These are phyloP conservation scores for Clohesyomyces aquaticus DNA, from an alignment of 495 filamentous ascomycete species.

Conservation along the genomic window DNA sequence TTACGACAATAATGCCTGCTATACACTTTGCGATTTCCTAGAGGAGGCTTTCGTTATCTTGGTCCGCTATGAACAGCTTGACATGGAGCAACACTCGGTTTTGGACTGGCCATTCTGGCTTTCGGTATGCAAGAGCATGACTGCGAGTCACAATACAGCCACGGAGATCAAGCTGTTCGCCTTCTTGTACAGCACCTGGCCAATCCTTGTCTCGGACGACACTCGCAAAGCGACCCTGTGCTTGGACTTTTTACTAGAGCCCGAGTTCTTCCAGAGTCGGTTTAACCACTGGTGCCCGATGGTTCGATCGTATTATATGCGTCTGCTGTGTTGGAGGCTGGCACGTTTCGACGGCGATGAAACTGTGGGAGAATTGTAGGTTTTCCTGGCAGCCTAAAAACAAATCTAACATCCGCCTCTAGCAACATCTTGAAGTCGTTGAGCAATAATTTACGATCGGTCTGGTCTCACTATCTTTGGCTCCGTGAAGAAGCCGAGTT, in stretches of 20 bases:
- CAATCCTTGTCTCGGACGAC: conserved; percentile 67
- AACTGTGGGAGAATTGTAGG: conserved; percentile 72
- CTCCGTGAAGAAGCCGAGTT: conserved; percentile 66
- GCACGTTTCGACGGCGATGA: conserved; percentile 74
- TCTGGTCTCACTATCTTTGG: conserved; percentile 80
- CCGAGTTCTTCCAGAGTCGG: conserved; percentile 76
- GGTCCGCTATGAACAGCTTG: conserved; percentile 58
- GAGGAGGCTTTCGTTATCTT: conserved; percentile 74
- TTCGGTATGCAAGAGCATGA: conserved; percentile 78
- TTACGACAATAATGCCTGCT: conserved; percentile 88
- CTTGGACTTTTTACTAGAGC: conserved; percentile 77
- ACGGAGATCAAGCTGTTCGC: conserved; percentile 89
- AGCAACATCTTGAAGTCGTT: conserved; percentile 71
- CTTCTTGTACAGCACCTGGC: conserved; percentile 84
- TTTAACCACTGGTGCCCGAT: conserved; percentile 99
- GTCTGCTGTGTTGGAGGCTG: conserved; percentile 88
- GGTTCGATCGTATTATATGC: conserved; percentile 95
- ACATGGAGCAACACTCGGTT: conserved; percentile 47
- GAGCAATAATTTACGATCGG: conserved; percentile 67
- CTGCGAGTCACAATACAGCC: conserved; percentile 88
- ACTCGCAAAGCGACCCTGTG: conserved; percentile 73
- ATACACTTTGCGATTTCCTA: conserved; percentile 88
- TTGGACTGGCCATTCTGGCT: conserved; percentile 92
- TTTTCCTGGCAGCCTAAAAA: too few relatives aligned
- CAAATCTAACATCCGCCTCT: too few relatives aligned